Base-by-base conservation (phyloP, 441 rosid species). In the Populus hybrid region DNA sequence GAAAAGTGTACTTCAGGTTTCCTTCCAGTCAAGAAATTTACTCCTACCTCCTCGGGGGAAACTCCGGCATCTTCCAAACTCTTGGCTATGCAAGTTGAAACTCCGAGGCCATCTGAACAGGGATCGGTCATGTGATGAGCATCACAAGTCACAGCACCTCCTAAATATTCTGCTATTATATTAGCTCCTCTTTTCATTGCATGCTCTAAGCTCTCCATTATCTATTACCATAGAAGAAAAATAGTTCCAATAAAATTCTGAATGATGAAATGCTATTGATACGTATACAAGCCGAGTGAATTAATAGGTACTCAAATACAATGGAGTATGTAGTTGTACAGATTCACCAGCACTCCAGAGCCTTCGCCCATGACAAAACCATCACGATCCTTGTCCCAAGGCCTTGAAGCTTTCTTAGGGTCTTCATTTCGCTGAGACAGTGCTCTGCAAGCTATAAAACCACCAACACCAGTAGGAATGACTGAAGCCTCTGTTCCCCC, bases 111-210 rank as follows among this genome's bases (percentile, higher is more conserved):
- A 66, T 89, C 92, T 11, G 87, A 76, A 11, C 91, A 85, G 0
- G 95, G 95, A 63, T 88, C 89, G 1, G 95, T 91, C 90, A 91
- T 88, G 85, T 91, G 93, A 86, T 91, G 86, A 80, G 95, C 95
- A 77, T 89, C 93, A 59, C 91, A 88, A 21, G 91, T 91, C 38
- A 88, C 59, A 1, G 88, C 89, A 8, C 95, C 95, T 6, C 93
- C 92, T 78, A 89, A 76, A 77, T 91, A 89, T 82, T 87, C 95
- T 3, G 90, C 93, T 21, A 89, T 78, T 65, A 91, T 85, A 71
- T 86, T 87, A 63, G 95, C 93, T 70, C 91, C 95, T 77, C 95
- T 84, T 82, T 88, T 88, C 89, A 81, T 68, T 16, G 93, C 95
- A 74, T 86, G 92, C n/a, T 89, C 93, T 84, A 91, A 86, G 89